Evolutionary conservation across 495 filamentous ascomycete species (phyloP), one percentile per base, ranked within the genome.

Genomic region (Annulohypoxylon maeteangense): DNA sequence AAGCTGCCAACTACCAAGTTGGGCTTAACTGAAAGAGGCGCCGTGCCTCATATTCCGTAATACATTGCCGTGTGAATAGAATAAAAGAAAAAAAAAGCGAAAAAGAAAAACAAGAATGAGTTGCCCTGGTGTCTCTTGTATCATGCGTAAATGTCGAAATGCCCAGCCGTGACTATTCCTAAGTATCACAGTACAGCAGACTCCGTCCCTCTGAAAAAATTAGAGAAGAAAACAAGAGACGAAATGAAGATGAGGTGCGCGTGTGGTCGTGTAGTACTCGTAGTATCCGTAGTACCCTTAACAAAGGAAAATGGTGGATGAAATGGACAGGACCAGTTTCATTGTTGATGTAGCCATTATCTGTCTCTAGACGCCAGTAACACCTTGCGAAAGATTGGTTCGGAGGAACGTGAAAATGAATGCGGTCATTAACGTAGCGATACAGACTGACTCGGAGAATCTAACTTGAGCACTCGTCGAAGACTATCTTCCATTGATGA

Each of bases 401-500:
- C 51, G 31, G 16, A 29, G 48, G 16, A 44, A 20, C 20, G 16
- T 44, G 40, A 18, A 18, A 7, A 16, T 20, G 5, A 12, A 7
- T 20, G 40, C 3, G 4, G 38, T 36, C 31, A 31, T 60, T 62
- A 70, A 48, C 50, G 66, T 11, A 67, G 22, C 7, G 45, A 34
- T 40, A 66, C 23, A 0, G 66, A 34, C 16, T 63, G 66, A 34
- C 34, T 48, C 5, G 56, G 64, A 3, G 77, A 57, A 25, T 81
- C 81, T 20, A 86, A 70, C 58, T 87, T 87, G 27, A 87, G 70
- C 22, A 86, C 80, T 29, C 79, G 82, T 18, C 84, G 80, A 32
- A 87, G 82, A 58, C 77, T 78, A 42, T 86, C 80, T 68, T 87
- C 85, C 79, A 86, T 84, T 3, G 78, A 69, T 48, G 75, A 47